phyloP scores from a whole-genome alignment of 2,329 filamentous ascomycete species.

The Ambrosiella cleistominuta region DNA sequence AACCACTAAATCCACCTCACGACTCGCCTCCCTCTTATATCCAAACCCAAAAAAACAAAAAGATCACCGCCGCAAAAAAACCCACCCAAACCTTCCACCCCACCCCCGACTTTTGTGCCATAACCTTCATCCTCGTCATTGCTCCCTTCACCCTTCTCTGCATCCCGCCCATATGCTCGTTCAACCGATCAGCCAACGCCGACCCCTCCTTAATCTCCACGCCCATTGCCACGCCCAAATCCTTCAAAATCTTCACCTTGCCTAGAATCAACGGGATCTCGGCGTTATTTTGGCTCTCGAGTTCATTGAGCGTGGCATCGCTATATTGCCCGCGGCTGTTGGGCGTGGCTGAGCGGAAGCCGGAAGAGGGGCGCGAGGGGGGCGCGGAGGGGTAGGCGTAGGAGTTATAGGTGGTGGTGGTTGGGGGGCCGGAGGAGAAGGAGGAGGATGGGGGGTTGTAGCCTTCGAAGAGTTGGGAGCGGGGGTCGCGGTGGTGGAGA shows the following conservation, averaged over 20 bases:
- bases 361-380: conserved; percentile 12
- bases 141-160: conserved; percentile 67
- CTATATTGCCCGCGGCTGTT: conserved; percentile 79
- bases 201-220: conserved; percentile 88
- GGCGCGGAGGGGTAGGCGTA: conserved; percentile 29
- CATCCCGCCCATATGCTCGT: conserved; percentile 80
- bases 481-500: conserved; percentile 56
- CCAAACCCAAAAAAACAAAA: conserved; percentile 89
- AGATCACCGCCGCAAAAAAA: conserved; percentile 69
- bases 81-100: conserved; percentile 86
- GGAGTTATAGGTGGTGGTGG: conserved; percentile 32
- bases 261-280: conserved; percentile 80
- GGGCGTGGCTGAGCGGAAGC: conserved; percentile 49
- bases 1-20: neutral
- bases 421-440: conserved; percentile 19
- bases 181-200: conserved; percentile 83
- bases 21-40: conserved; percentile 27
- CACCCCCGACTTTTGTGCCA: conserved; percentile 89
- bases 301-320: conserved; percentile 74
- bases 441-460: conserved; percentile 36
- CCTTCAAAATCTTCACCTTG: conserved; percentile 78
- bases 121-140: conserved; percentile 92
- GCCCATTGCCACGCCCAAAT: conserved; percentile 75
- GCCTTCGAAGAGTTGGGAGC: conserved; percentile 58
- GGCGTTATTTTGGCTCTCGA: conserved; percentile 88